These are phyloP conservation scores for Entomortierella lignicola DNA, from an alignment of 192 early-diverging fungal species.

Conservation along the genomic window DNA sequence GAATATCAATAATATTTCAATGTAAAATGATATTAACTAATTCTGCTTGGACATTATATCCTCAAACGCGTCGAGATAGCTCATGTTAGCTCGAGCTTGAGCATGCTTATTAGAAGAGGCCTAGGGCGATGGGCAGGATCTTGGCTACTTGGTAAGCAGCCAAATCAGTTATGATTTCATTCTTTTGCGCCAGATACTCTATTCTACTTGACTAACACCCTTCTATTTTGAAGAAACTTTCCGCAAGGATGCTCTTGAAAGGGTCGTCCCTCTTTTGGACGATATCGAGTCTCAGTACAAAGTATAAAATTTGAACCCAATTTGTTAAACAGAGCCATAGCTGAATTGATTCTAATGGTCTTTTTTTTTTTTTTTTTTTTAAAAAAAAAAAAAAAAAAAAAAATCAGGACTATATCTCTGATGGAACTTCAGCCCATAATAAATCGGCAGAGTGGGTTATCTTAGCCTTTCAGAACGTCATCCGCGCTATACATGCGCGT, in stretches of 20 bases:
- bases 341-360: neutral
- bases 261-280: conserved; percentile 20
- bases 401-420: conserved; percentile 9
- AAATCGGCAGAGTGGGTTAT: conserved; percentile 24
- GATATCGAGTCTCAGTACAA: conserved; percentile 23
- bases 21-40: neutral
- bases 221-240: conserved; percentile 8
- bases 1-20: neutral
- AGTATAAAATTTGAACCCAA: neutral
- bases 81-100: conserved; percentile 22
- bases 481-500: conserved; percentile 16
- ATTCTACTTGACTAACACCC: neutral
- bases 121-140: conserved; percentile 27
- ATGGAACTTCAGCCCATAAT: neutral
- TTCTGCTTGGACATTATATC: too few relatives aligned
- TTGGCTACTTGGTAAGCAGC: conserved; percentile 29
- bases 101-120: conserved; percentile 19
- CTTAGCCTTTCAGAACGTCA: conserved; percentile 19
- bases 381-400: too few relatives aligned
- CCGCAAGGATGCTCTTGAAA: conserved; percentile 24
- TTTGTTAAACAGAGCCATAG: too few relatives aligned
- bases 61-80: too few relatives aligned
- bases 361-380: neutral
- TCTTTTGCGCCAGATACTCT: neutral
- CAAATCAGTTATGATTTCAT: too few relatives aligned